Percentiles rank a stretch among this genome's conserved stretches.
Conservation (phyloP, 768 basidiomycete genomes). For the Boletus coccyginus region DNA sequence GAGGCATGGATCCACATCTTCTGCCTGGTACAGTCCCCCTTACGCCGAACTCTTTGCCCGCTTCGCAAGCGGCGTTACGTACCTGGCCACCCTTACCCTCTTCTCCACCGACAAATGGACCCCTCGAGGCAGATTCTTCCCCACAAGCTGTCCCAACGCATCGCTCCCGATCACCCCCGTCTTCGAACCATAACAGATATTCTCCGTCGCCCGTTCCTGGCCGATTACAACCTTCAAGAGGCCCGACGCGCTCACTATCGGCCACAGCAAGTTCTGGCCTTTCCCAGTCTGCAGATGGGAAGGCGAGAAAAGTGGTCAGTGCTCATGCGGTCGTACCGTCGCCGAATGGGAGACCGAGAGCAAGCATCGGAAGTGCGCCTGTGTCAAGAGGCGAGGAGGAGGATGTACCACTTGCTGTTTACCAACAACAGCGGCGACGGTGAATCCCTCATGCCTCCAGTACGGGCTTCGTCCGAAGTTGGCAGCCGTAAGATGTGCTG, state of each 20-base stretch:
- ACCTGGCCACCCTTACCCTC: conserved; percentile 35
- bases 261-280: conserved; percentile 53
- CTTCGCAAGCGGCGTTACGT: conserved; percentile 23
- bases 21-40: conserved; percentile 62
- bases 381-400: conserved; percentile 57
- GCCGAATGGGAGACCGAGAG: conserved; percentile 40
- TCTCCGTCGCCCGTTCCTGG: conserved; percentile 29
- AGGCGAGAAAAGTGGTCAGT: conserved; percentile 61
- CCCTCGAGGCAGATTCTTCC: conserved; percentile 15
- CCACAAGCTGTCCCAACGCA: conserved; percentile 32
- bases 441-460: conserved; percentile 1
- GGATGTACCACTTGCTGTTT: conserved; percentile 75
- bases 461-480: not conserved
- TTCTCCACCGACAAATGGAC: conserved; percentile 30
- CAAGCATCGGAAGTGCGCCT: conserved; percentile 35
- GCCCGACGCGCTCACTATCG: conserved; percentile 67
- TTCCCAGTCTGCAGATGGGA: conserved; percentile 43
- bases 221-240: conserved; percentile 31
- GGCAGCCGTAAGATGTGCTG: not conserved
- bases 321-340: conserved; percentile 52
- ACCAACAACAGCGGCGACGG: conserved; percentile 72
- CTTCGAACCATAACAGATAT: conserved; percentile 38
- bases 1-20: conserved; percentile 38
- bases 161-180: conserved; percentile 57
- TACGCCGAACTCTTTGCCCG: conserved; percentile 16